Base-by-base conservation (phyloP, 495 filamentous ascomycete species). In the Penicillium atrosanguineum region DNA sequence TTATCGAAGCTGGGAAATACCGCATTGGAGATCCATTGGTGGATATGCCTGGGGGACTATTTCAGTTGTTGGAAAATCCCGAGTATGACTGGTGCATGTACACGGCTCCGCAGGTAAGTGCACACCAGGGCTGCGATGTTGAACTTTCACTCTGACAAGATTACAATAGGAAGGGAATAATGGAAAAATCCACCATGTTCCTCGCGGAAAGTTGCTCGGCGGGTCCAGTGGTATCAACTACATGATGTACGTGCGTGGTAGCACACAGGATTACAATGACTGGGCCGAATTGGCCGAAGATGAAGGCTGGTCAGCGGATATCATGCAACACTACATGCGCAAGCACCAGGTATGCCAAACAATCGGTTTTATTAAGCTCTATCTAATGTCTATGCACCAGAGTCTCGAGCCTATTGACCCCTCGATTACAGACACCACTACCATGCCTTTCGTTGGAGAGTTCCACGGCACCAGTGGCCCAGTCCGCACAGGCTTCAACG, bases 11-110 rank as follows among this genome's bases (percentile, higher is more conserved):
- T 15, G 83, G 83, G 1, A 67, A 70, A 29, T 71, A 80, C 59
- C 72, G 66, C 19, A 65, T 64, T n/a, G 56, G 68, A 3, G 76
- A 84, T 52, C 74, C 72, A 0, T 26, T 72, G 28, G 67, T 83
- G n/a, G 64, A 71, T 23, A 70, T 67, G 0, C 82, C 80, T 0
- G 78, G 72, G 9, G 61, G 72, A 1, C 73, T 78, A 25, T 56
- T 63, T 1, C 72, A 64, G 7, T 65, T 74, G 29, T 73, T 77
- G 46, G 76, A 73, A 34, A 74, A 82, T 43, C 67, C 74, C 0
- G 73, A 80, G 20, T 83, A 79, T 57, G 82, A 83, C 54, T 87
- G 82, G 83, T 76, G 76, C 31, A 71, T 81, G 48, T 68, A 65
- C 18, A 79, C 80, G 0, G 63, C 69, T 8, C 81, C 81, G 5